These are phyloP conservation scores for Daucus carota DNA, from an alignment of 129 eudicot species.

Conservation along the genomic window DNA sequence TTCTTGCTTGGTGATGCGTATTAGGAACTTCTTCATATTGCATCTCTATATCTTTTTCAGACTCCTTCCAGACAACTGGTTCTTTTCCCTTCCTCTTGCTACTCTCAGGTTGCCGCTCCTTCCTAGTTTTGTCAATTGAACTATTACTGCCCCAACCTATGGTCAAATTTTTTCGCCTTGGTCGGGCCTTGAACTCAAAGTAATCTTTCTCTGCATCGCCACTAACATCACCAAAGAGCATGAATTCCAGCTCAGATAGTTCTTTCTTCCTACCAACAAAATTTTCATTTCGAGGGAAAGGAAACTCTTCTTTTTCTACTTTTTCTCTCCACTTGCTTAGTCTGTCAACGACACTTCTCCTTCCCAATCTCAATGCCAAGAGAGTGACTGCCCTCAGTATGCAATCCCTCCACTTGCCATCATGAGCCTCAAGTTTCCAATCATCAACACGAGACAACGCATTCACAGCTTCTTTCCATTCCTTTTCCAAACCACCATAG, in stretches of 20 bases:
- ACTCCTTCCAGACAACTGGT: constrained; percentile 89
- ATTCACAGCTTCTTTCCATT: constrained; percentile 85
- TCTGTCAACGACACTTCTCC: constrained; percentile 89
- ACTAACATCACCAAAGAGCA: constrained; percentile 87
- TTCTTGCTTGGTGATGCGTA: constrained; percentile 19
- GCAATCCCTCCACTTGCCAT: constrained; percentile 95
- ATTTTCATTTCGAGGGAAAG: constrained; percentile 78
- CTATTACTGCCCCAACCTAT: constrained; percentile 64
- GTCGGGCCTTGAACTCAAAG: constrained; percentile 77
- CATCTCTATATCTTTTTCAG: constrained; percentile 94
- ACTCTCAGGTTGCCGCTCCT: constrained; percentile 30
- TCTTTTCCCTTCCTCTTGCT: constrained; percentile 81
- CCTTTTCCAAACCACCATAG: constrained; percentile 86
- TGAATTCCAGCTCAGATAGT: constrained; percentile 77
- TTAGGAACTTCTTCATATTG: constrained; percentile 41
- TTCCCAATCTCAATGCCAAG: constrained; percentile 74
- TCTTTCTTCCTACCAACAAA: constrained; percentile 92
- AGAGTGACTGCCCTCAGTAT: constrained; percentile 79
- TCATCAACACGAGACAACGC: constrained; percentile 81
- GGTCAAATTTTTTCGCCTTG: constrained; percentile 51
- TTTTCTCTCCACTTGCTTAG: constrained; percentile 84
- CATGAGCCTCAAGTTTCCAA: constrained; percentile 91
- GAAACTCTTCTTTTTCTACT: constrained; percentile 82
- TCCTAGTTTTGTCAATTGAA: constrained; percentile 57
- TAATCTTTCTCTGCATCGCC: constrained; percentile 82